Conservation (phyloP, 2,329 filamentous ascomycete genomes). For the Colletotrichum karsti region DNA sequence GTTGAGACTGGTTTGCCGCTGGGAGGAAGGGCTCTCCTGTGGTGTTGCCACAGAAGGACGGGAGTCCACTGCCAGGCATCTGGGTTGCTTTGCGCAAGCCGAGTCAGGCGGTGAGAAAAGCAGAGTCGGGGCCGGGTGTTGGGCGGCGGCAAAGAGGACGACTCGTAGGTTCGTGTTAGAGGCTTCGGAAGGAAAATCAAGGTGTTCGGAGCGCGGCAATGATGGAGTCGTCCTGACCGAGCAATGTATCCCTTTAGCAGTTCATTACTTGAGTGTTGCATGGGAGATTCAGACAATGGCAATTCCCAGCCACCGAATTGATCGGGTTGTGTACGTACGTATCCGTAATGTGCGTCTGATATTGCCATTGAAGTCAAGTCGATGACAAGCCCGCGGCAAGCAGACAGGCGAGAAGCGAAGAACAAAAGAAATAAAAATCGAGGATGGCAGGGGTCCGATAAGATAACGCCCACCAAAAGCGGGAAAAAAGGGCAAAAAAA, state of each 20-base stretch:
- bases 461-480: conserved; percentile 21
- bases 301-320: neutral
- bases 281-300: neutral
- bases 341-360: neutral
- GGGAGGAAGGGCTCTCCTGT: conserved; percentile 23
- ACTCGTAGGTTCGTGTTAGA: neutral
- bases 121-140: conserved; percentile 1
- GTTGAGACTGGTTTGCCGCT: conserved; percentile 17
- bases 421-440: neutral
- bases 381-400: too few relatives aligned
- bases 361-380: neutral
- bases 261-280: neutral
- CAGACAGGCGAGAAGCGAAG: neutral
- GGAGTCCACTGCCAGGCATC: conserved; percentile 26
- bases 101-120: conserved; percentile 27
- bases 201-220: too few relatives aligned
- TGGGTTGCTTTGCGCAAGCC: conserved; percentile 16
- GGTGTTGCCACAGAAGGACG: conserved; percentile 17
- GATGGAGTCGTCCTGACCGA: neutral
- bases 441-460: conserved; percentile 17
- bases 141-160: neutral
- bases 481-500: conserved; percentile 22
- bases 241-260: neutral
- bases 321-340: neutral
- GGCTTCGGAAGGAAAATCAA: neutral